Evolutionary conservation across 1,139 yeast genomes (phyloP).

Genomic region (Saccharomyces pastorianus): DNA sequence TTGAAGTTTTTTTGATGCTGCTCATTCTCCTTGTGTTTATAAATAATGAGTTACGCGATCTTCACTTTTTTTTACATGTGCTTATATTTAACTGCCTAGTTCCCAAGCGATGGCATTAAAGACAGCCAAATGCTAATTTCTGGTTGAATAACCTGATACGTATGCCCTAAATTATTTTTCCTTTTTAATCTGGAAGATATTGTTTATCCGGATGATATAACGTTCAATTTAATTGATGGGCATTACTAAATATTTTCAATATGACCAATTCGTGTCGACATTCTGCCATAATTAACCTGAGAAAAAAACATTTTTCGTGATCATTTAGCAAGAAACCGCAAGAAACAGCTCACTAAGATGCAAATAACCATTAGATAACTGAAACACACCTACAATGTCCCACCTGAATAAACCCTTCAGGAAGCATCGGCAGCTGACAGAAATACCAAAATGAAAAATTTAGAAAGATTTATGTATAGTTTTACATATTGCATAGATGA

Average conservation of each 20-base stretch:
- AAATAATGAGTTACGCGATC: neutral
- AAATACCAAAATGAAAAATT: too few relatives aligned
- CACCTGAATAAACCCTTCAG: too few relatives aligned
- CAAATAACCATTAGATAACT: too few relatives aligned
- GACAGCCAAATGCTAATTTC: neutral
- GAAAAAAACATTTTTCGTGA: too few relatives aligned
- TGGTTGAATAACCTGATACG: neutral
- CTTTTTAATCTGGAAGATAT: neutral
- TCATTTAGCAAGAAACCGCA: too few relatives aligned
- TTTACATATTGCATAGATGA: too few relatives aligned
- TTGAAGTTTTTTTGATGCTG: neutral
- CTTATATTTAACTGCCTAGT: neutral
- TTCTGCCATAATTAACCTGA: neutral
- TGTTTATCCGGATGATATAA: neutral
- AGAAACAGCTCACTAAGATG: too few relatives aligned
- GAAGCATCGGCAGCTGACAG: too few relatives aligned
- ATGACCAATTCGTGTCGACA: neutral
- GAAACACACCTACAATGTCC: too few relatives aligned
- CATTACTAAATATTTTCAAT: neutral
- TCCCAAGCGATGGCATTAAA: neutral
- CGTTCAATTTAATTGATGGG: neutral
- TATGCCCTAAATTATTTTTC: neutral
- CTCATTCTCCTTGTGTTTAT: neutral
- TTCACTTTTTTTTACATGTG: neutral
- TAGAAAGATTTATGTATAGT: too few relatives aligned